Percentiles rank a stretch among this genome's conserved stretches.
Evolutionary conservation across 352 stramenopile species (phyloP).

Genomic region (Phytophthora tubulina): DNA sequence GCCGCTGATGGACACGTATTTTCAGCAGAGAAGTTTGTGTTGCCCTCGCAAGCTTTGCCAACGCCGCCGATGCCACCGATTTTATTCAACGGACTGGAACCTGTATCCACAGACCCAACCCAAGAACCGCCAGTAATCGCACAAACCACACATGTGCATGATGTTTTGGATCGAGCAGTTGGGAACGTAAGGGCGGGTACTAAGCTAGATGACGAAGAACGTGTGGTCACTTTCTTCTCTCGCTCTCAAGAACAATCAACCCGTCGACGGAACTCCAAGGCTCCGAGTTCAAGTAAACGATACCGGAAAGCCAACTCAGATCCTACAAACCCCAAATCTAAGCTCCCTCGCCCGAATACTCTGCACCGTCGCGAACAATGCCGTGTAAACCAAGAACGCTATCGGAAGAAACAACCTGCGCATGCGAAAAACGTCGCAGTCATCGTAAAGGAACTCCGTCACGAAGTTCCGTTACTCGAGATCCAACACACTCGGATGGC

Average conservation of each 20-base stretch:
- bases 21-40: neutral
- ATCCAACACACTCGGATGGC: neutral
- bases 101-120: neutral
- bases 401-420: neutral
- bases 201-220: no score
- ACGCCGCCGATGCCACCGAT: no score
- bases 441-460: neutral
- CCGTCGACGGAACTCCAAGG: no score
- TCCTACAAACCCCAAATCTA: neutral
- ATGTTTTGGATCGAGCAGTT: no score
- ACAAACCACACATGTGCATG: no score
- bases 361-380: neutral
- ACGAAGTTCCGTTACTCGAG: slow-evolving; percentile 1
- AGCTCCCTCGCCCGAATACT: no score
- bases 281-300: neutral
- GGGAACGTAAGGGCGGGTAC: no score
- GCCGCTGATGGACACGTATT: neutral
- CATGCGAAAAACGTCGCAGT: neutral
- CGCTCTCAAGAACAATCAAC: no score
- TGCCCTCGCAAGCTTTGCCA: neutral
- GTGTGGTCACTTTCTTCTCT: no score
- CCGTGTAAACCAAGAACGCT: slow-evolving; percentile 6
- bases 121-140: neutral
- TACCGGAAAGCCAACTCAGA: neutral
- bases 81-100: neutral